Percentiles rank a stretch among this genome's conserved stretches.
Evolutionary conservation across 2,329 filamentous ascomycete genomes (phyloP).

Genomic region (Penicillium fuscoglaucum): DNA sequence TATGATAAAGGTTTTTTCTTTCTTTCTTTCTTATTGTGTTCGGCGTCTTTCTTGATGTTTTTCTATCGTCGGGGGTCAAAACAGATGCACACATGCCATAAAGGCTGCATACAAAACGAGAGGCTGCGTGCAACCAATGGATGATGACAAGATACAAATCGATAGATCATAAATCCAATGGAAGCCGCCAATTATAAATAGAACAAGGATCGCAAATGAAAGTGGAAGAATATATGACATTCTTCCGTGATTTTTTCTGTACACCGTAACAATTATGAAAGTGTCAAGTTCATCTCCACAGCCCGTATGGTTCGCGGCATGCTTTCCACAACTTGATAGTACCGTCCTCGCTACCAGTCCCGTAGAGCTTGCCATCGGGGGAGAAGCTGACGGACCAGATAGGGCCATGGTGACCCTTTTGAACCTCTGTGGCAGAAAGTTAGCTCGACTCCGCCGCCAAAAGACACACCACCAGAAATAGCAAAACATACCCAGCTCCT

Average conservation of each 20-base stretch:
- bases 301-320: constrained; percentile 62
- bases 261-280: constrained; percentile 5
- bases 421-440: constrained; percentile 62
- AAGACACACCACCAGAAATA: neutral
- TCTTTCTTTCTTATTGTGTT: neutral
- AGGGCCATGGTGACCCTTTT: constrained; percentile 95
- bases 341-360: constrained; percentile 93
- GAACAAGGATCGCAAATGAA: neutral
- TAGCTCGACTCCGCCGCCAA: neutral
- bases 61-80: neutral
- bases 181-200: neutral
- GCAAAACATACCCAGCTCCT: constrained; percentile 64
- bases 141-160: neutral
- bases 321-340: constrained; percentile 91
- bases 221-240: neutral
- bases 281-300: constrained; percentile 56
- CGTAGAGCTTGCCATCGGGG: constrained; percentile 93
- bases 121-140: neutral
- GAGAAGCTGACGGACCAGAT: constrained; percentile 97
- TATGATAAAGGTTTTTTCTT: neutral
- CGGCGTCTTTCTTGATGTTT: neutral
- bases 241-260: neutral
- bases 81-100: neutral
- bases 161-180: neutral
- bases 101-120: neutral